Evolutionary conservation across 2,329 filamentous ascomycete genomes (phyloP).

Genomic region (Amesomyces nigricolor): DNA sequence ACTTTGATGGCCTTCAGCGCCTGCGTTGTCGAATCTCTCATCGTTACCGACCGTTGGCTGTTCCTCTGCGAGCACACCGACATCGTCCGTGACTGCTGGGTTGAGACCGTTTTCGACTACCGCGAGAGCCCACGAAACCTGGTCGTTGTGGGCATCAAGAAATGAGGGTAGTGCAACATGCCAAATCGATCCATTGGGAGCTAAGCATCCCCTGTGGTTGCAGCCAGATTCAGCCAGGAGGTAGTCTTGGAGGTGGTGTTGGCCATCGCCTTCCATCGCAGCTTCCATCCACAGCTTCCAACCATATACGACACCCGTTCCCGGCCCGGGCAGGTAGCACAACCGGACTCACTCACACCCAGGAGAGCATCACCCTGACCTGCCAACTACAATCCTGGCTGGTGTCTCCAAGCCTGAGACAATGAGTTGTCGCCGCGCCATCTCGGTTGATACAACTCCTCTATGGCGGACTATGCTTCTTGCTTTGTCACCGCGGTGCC

Average conservation of each 20-base stretch:
- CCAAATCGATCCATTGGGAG: not conserved
- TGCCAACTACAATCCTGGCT: too few species aligned
- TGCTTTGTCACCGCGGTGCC: too few species aligned
- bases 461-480: too few species aligned
- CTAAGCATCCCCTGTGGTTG: not conserved
- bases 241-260: not conserved
- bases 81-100: slow-evolving; percentile 72
- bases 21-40: slow-evolving; percentile 78
- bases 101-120: slow-evolving; percentile 91
- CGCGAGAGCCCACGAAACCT: slow-evolving; percentile 78
- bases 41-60: slow-evolving; percentile 85
- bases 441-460: too few species aligned
- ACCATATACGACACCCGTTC: not conserved
- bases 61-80: slow-evolving; percentile 74
- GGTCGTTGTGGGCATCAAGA: slow-evolving; percentile 86
- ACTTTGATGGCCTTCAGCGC: slow-evolving; percentile 95
- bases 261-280: slow-evolving; percentile 1
- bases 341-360: not conserved
- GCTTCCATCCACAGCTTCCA: not conserved
- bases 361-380: not conserved
- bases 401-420: too few species aligned
- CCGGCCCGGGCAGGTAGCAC: not conserved
- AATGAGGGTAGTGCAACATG: slow-evolving; percentile 12
- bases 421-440: too few species aligned
- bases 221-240: not conserved